These are phyloP conservation scores for Aurifilum marmelostoma DNA, from an alignment of 2,329 filamentous ascomycete species.

Conservation along the genomic window DNA sequence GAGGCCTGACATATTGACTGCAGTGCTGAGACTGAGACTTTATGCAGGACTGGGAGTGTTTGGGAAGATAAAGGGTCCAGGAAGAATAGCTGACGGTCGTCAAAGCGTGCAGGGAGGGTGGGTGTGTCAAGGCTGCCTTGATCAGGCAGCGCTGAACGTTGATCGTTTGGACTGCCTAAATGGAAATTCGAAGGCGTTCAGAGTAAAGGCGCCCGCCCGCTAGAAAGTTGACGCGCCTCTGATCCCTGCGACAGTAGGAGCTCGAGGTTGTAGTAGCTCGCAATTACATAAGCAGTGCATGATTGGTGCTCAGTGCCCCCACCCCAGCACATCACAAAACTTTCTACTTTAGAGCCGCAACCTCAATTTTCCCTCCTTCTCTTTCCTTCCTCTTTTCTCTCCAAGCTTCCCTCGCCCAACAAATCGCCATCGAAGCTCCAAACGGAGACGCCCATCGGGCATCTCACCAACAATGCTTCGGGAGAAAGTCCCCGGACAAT, in stretches of 20 bases:
- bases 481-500: constrained; percentile 99
- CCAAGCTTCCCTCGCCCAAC: constrained; percentile 84
- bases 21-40: not conserved
- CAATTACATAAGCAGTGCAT: constrained; percentile 19
- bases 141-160: not conserved
- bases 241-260: constrained; percentile 20
- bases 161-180: constrained; percentile 9
- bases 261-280: not conserved
- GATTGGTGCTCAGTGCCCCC: constrained; percentile 22
- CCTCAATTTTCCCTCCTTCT: constrained; percentile 33
- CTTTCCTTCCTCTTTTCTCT: constrained; percentile 41
- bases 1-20: constrained; percentile 63
- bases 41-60: not conserved
- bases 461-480: constrained; percentile 69
- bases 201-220: constrained; percentile 11
- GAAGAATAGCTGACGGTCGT: not conserved
- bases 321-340: constrained; percentile 27
- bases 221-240: constrained; percentile 14
- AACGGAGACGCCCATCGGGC: constrained; percentile 66
- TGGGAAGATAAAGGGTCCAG: not conserved
- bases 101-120: not conserved
- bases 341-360: constrained; percentile 24
- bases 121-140: constrained; percentile 5
- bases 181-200: constrained; percentile 23
- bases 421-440: constrained; percentile 99